These are phyloP conservation scores for Candida fluviatilis DNA, from an alignment of 805 yeast genomes.

Conservation along the genomic window DNA sequence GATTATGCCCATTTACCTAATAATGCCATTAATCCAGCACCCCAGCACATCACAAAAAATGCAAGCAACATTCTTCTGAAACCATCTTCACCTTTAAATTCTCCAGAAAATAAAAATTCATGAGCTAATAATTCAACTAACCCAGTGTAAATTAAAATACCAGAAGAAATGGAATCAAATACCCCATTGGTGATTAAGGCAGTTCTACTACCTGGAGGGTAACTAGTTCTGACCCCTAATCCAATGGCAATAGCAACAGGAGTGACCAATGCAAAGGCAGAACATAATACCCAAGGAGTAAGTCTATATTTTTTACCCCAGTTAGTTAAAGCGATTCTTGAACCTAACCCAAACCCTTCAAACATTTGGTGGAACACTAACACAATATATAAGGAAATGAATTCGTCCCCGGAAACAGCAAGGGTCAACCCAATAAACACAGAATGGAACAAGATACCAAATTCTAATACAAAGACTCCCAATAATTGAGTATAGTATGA, in stretches of 20 bases:
- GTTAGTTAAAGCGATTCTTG: conserved; percentile 46
- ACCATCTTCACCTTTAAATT: conserved; percentile 58
- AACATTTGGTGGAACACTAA: conserved; percentile 72
- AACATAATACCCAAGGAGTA: conserved; percentile 58
- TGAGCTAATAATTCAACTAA: conserved; percentile 77
- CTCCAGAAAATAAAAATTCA: conserved; percentile 61
- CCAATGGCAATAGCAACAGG: conserved; percentile 80
- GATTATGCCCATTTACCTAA: conserved; percentile 52
- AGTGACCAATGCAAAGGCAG: conserved; percentile 52
- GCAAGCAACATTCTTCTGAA: conserved; percentile 49
- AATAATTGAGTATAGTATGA: conserved; percentile 53
- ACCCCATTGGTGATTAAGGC: conserved; percentile 67
- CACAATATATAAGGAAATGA: conserved; percentile 68
- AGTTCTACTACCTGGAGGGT: conserved; percentile 53
- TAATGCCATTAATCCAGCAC: conserved; percentile 76
- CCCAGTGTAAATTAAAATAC: conserved; percentile 74
- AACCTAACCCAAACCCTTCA: conserved; percentile 83
- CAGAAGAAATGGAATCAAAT: conserved; percentile 73
- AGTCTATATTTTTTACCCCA: conserved; percentile 35
- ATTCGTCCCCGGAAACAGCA: conserved; percentile 76
- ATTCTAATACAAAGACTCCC: conserved; percentile 52
- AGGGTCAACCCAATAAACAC: conserved; percentile 75
- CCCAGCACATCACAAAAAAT: conserved; percentile 51
- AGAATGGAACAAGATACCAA: conserved; percentile 81
- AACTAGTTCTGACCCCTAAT: conserved; percentile 63